Conservation (phyloP, 1,284 basidiomycete genomes). For the Leccinum variabile region DNA sequence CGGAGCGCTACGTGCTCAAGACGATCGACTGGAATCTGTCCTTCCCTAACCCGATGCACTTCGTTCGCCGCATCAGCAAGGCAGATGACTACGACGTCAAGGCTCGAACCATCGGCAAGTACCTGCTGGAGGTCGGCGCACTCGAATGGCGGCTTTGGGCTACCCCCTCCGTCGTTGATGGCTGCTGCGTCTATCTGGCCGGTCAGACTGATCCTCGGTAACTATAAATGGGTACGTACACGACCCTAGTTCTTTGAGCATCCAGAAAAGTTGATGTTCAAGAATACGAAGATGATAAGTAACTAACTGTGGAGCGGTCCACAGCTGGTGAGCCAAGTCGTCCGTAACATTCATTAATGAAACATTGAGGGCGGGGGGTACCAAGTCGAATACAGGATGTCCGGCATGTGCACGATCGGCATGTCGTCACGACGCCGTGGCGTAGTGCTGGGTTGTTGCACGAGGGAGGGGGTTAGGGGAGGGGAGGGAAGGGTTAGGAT, state of each 20-base stretch:
- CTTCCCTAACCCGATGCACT: constrained; percentile 94
- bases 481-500: no score
- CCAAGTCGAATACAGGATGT: no score
- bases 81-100: constrained; percentile 95
- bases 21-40: constrained; percentile 73
- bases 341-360: no score
- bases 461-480: no score
- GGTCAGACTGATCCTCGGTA: constrained; percentile 81
- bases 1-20: constrained; percentile 91
- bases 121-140: constrained; percentile 87
- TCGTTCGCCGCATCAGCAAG: constrained; percentile 89
- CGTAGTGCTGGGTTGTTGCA: no score
- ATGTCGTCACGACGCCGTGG: no score
- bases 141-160: constrained; percentile 86
- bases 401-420: no score
- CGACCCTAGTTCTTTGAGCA: constrained; percentile 22
- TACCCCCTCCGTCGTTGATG: constrained; percentile 78
- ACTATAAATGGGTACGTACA: constrained; percentile 79
- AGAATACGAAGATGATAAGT: no score
- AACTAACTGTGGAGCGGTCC: no score
- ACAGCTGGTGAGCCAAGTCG: no score
- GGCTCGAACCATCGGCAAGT: constrained; percentile 90
- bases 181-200: constrained; percentile 93
- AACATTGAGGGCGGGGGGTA: no score
- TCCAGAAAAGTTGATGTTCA: neutral